A percentile compares a stretch with the other conserved stretches of the same genome.
phyloP scores from a whole-genome alignment of 148 eudicot genomes.

The Limonium bicolor region DNA sequence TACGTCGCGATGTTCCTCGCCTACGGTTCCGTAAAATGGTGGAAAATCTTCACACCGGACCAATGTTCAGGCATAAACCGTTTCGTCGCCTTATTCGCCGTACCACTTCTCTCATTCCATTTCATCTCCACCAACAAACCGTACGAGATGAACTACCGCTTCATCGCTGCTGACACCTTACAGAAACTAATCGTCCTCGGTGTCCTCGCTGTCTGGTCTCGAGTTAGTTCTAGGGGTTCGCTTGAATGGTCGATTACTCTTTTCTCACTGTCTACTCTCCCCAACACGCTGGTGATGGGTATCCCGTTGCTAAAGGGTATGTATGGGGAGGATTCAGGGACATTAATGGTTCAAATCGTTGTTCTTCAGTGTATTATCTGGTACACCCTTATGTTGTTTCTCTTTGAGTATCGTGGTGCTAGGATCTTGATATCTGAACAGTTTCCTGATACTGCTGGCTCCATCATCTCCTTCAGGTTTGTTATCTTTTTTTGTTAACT shows the following conservation, averaged over 20 bases:
- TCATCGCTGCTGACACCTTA: slow-evolving; percentile 73
- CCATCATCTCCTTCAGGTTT: slow-evolving; percentile 33
- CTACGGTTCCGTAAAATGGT: slow-evolving; percentile 93
- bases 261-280: slow-evolving; percentile 58
- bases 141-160: slow-evolving; percentile 59
- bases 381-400: slow-evolving; percentile 67
- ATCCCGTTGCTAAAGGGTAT: slow-evolving; percentile 67
- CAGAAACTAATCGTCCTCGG: slow-evolving; percentile 56
- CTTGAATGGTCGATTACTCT: slow-evolving; percentile 75
- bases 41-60: slow-evolving; percentile 75
- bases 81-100: slow-evolving; percentile 73
- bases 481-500: neutral
- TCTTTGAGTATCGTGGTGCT: slow-evolving; percentile 80
- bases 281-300: slow-evolving; percentile 87
- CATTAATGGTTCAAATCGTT: slow-evolving; percentile 70
- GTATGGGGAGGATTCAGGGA: slow-evolving; percentile 62
- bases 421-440: slow-evolving; percentile 50
- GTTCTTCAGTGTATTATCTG: slow-evolving; percentile 71
- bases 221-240: slow-evolving; percentile 35
- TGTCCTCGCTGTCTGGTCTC: slow-evolving; percentile 43
- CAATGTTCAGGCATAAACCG: slow-evolving; percentile 88
- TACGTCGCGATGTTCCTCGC: slow-evolving; percentile 90
- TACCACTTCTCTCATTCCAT: slow-evolving; percentile 69
- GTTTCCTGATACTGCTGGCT: slow-evolving; percentile 60
- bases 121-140: slow-evolving; percentile 74